Conservation (phyloP, 495 filamentous ascomycete genomes). For the Delitschia confertaspora region DNA sequence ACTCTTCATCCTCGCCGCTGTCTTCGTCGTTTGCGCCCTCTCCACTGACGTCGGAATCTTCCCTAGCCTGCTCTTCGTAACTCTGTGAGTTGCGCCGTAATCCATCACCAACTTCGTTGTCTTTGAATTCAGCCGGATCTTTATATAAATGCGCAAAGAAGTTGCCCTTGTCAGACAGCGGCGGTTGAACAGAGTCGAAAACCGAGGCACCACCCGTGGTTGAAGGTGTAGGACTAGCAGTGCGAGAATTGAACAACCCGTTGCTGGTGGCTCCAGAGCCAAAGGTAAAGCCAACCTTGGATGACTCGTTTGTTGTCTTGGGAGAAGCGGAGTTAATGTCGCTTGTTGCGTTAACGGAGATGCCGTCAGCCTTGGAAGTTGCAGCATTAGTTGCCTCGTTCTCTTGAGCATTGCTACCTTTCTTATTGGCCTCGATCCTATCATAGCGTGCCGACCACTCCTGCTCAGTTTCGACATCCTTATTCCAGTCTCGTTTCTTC, state of each 20-base stretch:
- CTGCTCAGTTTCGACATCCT: constrained; percentile 13
- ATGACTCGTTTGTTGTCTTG: neutral
- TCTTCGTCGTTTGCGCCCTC: neutral
- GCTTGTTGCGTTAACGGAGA: neutral
- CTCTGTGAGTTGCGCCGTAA: too few relatives aligned
- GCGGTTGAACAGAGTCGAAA: constrained; percentile 5
- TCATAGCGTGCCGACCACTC: constrained; percentile 11
- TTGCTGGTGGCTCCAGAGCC: neutral
- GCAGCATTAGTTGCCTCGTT: constrained; percentile 4
- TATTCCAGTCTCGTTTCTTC: constrained; percentile 12
- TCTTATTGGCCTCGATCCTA: constrained; percentile 1
- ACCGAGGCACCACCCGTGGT: constrained; percentile 11
- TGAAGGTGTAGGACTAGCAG: constrained; percentile 13
- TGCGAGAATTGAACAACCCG: constrained; percentile 2
- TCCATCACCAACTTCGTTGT: neutral
- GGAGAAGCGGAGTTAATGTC: neutral
- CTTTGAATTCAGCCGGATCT: constrained; percentile 8
- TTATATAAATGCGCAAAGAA: constrained; percentile 23
- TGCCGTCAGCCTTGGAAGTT: too few relatives aligned
- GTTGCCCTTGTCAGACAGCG: neutral
- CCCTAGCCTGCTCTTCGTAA: constrained; percentile 4
- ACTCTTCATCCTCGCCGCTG: too few relatives aligned
- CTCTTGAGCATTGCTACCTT: too few relatives aligned
- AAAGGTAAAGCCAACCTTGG: too few relatives aligned
- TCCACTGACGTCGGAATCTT: neutral